phyloP scores from a whole-genome alignment of 805 yeast species.

The Metschnikowia lachancei region DNA sequence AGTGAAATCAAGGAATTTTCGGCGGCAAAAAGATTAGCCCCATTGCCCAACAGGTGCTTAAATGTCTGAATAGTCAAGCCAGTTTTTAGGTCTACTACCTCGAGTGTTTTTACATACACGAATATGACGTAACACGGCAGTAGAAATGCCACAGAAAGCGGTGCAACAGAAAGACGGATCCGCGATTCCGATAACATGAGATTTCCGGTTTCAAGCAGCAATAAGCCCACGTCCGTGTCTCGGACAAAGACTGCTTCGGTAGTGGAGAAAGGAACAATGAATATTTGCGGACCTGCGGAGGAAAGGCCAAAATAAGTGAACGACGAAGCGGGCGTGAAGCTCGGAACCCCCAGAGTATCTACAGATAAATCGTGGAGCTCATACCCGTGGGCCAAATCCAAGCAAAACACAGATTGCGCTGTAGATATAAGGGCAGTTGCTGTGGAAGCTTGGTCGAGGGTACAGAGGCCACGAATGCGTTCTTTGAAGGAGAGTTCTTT shows the following conservation, averaged over 20 bases:
- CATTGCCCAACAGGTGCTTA: constrained; percentile 31
- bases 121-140: constrained; percentile 34
- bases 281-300: constrained; percentile 27
- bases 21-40: constrained; percentile 19
- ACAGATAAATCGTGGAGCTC: constrained; percentile 18
- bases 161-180: constrained; percentile 26
- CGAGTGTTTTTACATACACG: constrained; percentile 32
- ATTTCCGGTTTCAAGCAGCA: constrained; percentile 13
- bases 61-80: constrained; percentile 38
- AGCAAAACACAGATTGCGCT: constrained; percentile 25
- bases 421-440: constrained; percentile 20
- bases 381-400: constrained; percentile 25
- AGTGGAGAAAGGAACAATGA: constrained; percentile 19
- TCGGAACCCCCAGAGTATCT: constrained; percentile 22
- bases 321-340: constrained; percentile 26
- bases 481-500: constrained; percentile 32
- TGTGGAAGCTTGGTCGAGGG: constrained; percentile 7
- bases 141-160: constrained; percentile 27
- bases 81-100: constrained; percentile 32
- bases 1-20: constrained; percentile 16
- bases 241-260: constrained; percentile 27
- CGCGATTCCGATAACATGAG: constrained; percentile 18
- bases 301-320: constrained; percentile 41
- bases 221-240: constrained; percentile 31
- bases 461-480: constrained; percentile 24